Evolutionary conservation across 805 yeast species (phyloP).

Genomic region (Sugiyamaella smithiae): DNA sequence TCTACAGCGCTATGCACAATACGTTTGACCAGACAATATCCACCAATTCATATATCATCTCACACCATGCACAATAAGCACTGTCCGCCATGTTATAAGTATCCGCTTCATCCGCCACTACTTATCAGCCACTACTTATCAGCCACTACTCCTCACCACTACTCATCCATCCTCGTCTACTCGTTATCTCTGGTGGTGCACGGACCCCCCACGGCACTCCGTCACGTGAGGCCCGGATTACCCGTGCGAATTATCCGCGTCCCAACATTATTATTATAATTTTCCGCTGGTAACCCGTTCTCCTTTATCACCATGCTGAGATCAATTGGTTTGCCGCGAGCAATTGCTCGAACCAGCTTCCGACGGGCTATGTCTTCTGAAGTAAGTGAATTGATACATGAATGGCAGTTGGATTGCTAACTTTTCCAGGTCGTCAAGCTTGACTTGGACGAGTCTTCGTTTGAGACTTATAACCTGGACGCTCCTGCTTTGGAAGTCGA

Average conservation of each 20-base stretch:
- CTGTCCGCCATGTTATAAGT: no score
- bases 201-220: no score
- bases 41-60: no score
- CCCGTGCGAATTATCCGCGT: slow-evolving; percentile 5
- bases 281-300: background rate
- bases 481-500: slow-evolving; percentile 71
- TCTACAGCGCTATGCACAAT: no score
- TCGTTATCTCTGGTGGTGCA: no score
- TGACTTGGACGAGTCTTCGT: slow-evolving; percentile 70
- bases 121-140: no score
- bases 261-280: slow-evolving; percentile 2
- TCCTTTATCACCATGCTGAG: background rate
- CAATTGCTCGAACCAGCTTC: slow-evolving; percentile 3
- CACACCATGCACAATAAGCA: no score
- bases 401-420: background rate
- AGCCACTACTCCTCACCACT: no score
- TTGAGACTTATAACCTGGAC: slow-evolving; percentile 79
- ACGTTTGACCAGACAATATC: no score
- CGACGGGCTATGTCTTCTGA: slow-evolving; percentile 6
- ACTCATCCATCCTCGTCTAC: no score
- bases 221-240: background rate
- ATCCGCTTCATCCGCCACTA: no score
- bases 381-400: background rate
- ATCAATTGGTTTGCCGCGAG: slow-evolving; percentile 5
- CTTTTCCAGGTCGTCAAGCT: slow-evolving; percentile 25